Evolutionary conservation across 768 basidiomycete species (phyloP).

Genomic region (Zangia roseola): DNA sequence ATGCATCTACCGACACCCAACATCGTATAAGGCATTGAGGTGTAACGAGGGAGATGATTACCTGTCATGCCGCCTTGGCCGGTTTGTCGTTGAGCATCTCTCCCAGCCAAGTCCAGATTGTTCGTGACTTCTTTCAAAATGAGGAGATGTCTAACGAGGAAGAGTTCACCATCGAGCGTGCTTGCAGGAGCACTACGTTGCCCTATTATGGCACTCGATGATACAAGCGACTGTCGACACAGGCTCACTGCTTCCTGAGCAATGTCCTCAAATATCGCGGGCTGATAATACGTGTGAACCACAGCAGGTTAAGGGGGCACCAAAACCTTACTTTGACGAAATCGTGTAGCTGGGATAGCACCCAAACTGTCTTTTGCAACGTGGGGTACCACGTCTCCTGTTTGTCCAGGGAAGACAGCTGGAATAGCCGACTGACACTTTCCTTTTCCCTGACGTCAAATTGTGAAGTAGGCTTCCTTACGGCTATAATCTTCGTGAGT

Average conservation of each 20-base stretch:
- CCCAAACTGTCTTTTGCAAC: conserved; percentile 84
- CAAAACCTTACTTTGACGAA: conserved; percentile 76
- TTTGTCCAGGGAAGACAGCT: conserved; percentile 65
- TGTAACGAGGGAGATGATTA: conserved; percentile 21
- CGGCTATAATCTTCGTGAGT: conserved; percentile 35
- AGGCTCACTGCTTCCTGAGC: conserved; percentile 88
- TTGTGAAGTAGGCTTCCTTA: conserved; percentile 42
- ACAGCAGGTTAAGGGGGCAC: not conserved
- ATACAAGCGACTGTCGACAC: conserved; percentile 77
- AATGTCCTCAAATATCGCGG: conserved; percentile 95
- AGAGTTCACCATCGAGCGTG: conserved; percentile 72
- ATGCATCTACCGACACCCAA: conserved; percentile 20
- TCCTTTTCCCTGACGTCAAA: conserved; percentile 64
- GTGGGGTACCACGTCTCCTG: conserved; percentile 94
- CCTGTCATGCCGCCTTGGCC: conserved; percentile 60
- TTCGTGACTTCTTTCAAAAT: conserved; percentile 89
- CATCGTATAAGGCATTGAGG: not conserved
- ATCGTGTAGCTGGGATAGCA: conserved; percentile 83
- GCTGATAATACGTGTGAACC: conserved; percentile 44
- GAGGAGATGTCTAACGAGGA: conserved; percentile 86
- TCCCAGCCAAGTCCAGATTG: conserved; percentile 63
- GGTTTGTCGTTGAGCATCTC: conserved; percentile 41
- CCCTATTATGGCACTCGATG: conserved; percentile 67
- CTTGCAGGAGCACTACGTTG: conserved; percentile 43
- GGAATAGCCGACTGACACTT: conserved; percentile 66